phyloP scores from a whole-genome alignment of 352 stramenopile genomes.

The Pythium utonaiense region DNA sequence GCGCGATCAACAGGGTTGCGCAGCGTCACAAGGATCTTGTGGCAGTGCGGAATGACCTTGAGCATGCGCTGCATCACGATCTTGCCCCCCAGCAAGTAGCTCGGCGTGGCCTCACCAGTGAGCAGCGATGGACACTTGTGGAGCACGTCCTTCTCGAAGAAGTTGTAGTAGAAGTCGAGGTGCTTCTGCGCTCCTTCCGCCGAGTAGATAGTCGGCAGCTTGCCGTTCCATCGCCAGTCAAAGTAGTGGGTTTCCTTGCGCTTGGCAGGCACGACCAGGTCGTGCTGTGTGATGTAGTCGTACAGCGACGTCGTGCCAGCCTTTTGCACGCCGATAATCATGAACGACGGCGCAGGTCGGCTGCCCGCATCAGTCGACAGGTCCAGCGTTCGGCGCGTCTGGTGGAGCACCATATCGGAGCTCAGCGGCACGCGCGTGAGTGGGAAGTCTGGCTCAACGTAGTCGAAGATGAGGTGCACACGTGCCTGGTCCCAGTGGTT shows the following conservation, averaged over 20 bases:
- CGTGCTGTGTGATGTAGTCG: slow-evolving; percentile 97
- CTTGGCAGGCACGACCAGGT: slow-evolving; percentile 88
- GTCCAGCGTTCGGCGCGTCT: slow-evolving; percentile 95
- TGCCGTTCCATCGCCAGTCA: slow-evolving; percentile 95
- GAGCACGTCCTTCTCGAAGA: slow-evolving; percentile 79
- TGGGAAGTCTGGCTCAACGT: slow-evolving; percentile 86
- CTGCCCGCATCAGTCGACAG: slow-evolving; percentile 77
- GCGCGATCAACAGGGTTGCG: slow-evolving; percentile 80
- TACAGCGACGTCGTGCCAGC: slow-evolving; percentile 96
- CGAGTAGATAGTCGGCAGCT: slow-evolving; percentile 47
- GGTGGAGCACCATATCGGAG: slow-evolving; percentile 90
- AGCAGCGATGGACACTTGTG: slow-evolving; percentile 87
- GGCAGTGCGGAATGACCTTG: slow-evolving; percentile 68
- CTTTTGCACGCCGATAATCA: slow-evolving; percentile 96
- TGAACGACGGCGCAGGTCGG: slow-evolving; percentile 87
- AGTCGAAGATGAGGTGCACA: slow-evolving; percentile 99
- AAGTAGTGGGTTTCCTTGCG: slow-evolving; percentile 98
- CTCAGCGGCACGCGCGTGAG: slow-evolving; percentile 72
- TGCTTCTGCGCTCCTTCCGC: slow-evolving; percentile 56
- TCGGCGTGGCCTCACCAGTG: slow-evolving; percentile 92
- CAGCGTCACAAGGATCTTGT: slow-evolving; percentile 83
- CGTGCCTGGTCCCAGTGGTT: slow-evolving; percentile 91
- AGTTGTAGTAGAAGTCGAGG: slow-evolving; percentile 77
- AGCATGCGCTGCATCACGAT: slow-evolving; percentile 74
- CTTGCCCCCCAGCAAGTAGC: slow-evolving; percentile 85